phyloP scores from a whole-genome alignment of 2,329 filamentous ascomycete species.

The Pseudogymnoascus sp. region DNA sequence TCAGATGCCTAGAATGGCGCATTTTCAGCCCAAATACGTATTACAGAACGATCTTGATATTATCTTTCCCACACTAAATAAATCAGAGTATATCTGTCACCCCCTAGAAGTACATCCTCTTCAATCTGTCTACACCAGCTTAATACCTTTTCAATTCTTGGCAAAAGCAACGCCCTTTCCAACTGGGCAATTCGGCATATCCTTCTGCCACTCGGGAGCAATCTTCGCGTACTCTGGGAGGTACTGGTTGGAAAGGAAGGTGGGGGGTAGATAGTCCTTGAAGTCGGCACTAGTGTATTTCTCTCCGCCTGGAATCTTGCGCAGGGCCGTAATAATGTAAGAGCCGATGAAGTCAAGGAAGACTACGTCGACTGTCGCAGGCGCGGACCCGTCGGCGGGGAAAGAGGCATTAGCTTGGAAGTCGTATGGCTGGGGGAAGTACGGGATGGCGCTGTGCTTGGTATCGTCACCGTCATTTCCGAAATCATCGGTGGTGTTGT shows the following conservation, averaged over 20 bases:
- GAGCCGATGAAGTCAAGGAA: constrained; percentile 76
- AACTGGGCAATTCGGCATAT: constrained; percentile 27
- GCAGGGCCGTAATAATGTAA: constrained; percentile 69
- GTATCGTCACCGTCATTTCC: constrained; percentile 87
- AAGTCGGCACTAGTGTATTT: constrained; percentile 29
- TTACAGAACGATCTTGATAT: background rate
- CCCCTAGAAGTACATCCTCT: background rate
- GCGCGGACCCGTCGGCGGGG: constrained; percentile 21
- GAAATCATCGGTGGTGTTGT: constrained; percentile 82
- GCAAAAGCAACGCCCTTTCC: constrained; percentile 24
- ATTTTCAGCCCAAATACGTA: background rate
- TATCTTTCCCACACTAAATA: background rate
- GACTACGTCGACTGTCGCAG: constrained; percentile 73
- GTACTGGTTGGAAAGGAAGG: constrained; percentile 29
- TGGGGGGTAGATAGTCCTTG: constrained; percentile 27
- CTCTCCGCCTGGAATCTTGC: constrained; percentile 31
- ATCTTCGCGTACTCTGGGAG: constrained; percentile 31
- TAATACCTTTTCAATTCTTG: background rate
- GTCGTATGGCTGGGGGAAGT: constrained; percentile 76
- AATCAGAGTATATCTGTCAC: background rate
- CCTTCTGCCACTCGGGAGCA: constrained; percentile 23
- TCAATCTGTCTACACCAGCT: background rate
- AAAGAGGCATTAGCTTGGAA: constrained; percentile 66
- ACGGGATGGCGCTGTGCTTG: constrained; percentile 66
- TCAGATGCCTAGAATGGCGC: background rate